phyloP scores from a whole-genome alignment of 1,139 yeast genomes.

The Casaregolazyma suthepensis region DNA sequence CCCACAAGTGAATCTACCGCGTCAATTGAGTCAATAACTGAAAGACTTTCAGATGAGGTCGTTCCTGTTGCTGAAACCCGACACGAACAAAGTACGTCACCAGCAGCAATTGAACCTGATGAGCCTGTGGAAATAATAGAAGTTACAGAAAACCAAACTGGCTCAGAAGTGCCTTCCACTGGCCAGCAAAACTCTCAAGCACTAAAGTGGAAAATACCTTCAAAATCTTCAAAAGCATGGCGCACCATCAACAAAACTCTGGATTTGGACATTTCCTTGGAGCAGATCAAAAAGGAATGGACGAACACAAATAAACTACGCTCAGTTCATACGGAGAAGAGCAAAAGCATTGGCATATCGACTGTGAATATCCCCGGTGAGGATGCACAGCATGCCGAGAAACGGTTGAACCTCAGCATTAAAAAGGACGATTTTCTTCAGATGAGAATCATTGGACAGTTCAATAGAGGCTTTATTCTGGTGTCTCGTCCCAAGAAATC shows the following conservation, averaged over 20 bases:
- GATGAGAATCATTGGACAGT: slow-evolving; percentile 86
- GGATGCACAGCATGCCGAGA: slow-evolving; percentile 46
- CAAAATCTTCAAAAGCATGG: not conserved
- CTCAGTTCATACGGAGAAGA: not conserved
- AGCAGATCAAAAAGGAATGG: slow-evolving; percentile 3
- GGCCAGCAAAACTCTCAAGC: not conserved
- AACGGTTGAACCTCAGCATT: slow-evolving; percentile 26
- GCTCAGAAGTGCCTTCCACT: not conserved
- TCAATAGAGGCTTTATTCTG: slow-evolving; percentile 82
- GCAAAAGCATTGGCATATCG: not conserved
- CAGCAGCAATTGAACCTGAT: not conserved
- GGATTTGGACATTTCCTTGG: not conserved
- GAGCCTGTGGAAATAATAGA: not conserved
- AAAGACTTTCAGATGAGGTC: not conserved
- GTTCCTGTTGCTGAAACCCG: not conserved
- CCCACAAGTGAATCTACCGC: not conserved
- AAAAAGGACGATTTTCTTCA: slow-evolving; percentile 37
- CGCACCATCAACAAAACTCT: slow-evolving; percentile 1
- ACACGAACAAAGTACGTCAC: not conserved
- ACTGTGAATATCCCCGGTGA: slow-evolving; percentile 13
- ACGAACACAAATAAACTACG: not conserved
- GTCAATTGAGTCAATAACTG: not conserved
- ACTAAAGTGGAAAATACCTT: not conserved
- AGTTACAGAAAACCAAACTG: not conserved
- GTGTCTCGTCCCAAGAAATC: slow-evolving; percentile 43